Evolutionary conservation across 202 grass and related monocot species (phyloP), one percentile per base, ranked within the genome.

Genomic region (Zizania palustris): DNA sequence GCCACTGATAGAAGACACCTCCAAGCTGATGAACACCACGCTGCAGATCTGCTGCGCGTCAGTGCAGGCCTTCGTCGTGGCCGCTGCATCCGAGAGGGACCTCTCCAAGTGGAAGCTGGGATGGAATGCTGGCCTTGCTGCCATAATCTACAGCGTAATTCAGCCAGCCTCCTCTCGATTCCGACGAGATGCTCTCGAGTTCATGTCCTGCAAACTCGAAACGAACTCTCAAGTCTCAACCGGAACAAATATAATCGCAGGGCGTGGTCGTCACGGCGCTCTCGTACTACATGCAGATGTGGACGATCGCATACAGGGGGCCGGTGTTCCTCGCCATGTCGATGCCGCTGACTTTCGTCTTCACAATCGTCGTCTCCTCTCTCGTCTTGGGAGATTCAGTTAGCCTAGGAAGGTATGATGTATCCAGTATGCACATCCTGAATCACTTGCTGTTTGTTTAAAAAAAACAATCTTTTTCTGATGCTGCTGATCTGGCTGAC

Each of bases 271-370:
- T 85, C 1, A 82, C 86, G 0, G 90, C 86, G 34, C 43, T 90
- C 0, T 76, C 85, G 1, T 86, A 84, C 56, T 97, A 97, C 83
- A 80, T 93, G 46, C 88, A 90, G 37, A 87, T 87, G 55, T 97
- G 93, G 90, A 88, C 85, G 38, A 86, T 97, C 21, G 42, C 85
- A 6, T 93, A 90, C 81, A 90, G 68, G 45, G 93, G 93, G 0
- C 93, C 93, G 0, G 93, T 97, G 20, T 90, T 97, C 60, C 82
- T 88, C 20, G 82, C 88, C 60, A 93, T 97, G 73, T 74, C 71
- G 12, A 74, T 73, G 65, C 93, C 93, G 11, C 71, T 97, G 15
- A 71, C 79, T 2, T 73, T 93, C 46, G 58, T 93, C 15, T 84
- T 97, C 62, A 93, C 85, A 49, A 86, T 93, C 38, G 38, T 35